A percentile compares a stretch with the other conserved stretches of the same genome.
phyloP scores from a whole-genome alignment of 192 early-diverging fungal species.

The Umbelopsis sp. region DNA sequence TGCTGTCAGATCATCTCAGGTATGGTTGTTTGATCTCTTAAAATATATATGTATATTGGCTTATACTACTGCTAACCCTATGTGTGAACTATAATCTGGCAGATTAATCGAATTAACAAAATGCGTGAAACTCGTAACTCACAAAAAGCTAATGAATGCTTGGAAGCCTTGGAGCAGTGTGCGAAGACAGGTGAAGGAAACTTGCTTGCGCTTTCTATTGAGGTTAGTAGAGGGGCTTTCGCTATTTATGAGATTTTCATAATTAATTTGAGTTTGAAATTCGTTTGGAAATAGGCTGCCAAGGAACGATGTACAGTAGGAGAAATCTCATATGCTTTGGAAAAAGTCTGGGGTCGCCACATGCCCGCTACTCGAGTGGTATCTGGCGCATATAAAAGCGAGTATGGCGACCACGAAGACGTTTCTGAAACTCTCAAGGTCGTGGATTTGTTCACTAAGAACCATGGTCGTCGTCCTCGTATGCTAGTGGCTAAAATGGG shows the following conservation, averaged over 20 bases:
- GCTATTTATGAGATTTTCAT: neutral
- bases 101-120: slow-evolving; percentile 66
- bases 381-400: slow-evolving; percentile 83
- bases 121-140: slow-evolving; percentile 58
- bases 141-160: slow-evolving; percentile 46
- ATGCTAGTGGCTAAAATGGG: slow-evolving; percentile 92
- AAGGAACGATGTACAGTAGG: slow-evolving; percentile 81
- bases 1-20: slow-evolving; percentile 61
- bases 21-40: neutral
- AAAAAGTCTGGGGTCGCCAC: slow-evolving; percentile 83
- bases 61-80: neutral
- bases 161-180: slow-evolving; percentile 71
- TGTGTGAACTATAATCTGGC: neutral
- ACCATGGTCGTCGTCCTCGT: slow-evolving; percentile 83
- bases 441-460: slow-evolving; percentile 68
- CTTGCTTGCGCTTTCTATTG: slow-evolving; percentile 72
- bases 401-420: slow-evolving; percentile 70
- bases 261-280: neutral
- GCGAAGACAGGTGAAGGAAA: slow-evolving; percentile 70
- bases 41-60: too few relatives aligned
- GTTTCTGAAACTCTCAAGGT: slow-evolving; percentile 63
- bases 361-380: slow-evolving; percentile 80
- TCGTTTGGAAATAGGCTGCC: slow-evolving; percentile 53
- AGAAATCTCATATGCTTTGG: slow-evolving; percentile 81
- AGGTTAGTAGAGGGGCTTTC: slow-evolving; percentile 36